These are phyloP conservation scores for Draba incana DNA, from an alignment of 345 rosid genomes.

Conservation along the genomic window DNA sequence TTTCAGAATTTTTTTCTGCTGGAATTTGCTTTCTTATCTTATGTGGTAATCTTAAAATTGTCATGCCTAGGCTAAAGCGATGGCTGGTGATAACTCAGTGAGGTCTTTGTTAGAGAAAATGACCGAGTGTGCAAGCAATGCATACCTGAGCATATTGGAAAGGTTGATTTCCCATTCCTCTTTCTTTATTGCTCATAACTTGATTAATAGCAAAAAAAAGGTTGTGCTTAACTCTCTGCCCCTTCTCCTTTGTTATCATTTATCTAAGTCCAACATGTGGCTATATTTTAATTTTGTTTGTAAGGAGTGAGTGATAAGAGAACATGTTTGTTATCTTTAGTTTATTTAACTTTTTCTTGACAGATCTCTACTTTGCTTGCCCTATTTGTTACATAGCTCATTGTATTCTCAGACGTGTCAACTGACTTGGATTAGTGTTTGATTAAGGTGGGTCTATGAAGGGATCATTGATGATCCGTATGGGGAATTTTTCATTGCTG, in stretches of 20 bases:
- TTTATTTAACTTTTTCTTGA: neutral
- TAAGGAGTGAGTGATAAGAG: conserved; percentile 18
- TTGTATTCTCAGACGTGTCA: conserved; percentile 24
- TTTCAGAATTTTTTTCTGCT: conserved; percentile 12
- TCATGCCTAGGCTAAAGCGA: conserved; percentile 76
- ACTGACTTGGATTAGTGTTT: conserved; percentile 35
- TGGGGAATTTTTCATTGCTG: conserved; percentile 94
- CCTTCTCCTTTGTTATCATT: neutral
- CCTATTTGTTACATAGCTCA: conserved; percentile 21
- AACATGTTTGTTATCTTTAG: conserved; percentile 19
- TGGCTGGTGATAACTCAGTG: conserved; percentile 96
- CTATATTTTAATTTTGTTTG: conserved; percentile 2
- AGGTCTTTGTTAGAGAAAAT: conserved; percentile 94
- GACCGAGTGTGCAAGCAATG: conserved; percentile 92
- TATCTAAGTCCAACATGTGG: conserved; percentile 9
- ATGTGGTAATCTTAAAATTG: conserved; percentile 38
- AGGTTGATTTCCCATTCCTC: conserved; percentile 51
- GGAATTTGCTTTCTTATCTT: conserved; percentile 12
- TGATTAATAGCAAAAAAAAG: conserved; percentile 8
- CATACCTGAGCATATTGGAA: conserved; percentile 92
- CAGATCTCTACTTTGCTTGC: conserved; percentile 4
- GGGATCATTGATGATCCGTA: conserved; percentile 97
- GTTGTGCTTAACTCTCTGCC: conserved; percentile 7
- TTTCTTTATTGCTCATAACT: conserved; percentile 13
- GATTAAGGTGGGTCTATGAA: conserved; percentile 95